Evolutionary conservation across 2,329 filamentous ascomycete species (phyloP), one percentile per base, ranked within the genome.

Genomic region (Bertia moriformis): DNA sequence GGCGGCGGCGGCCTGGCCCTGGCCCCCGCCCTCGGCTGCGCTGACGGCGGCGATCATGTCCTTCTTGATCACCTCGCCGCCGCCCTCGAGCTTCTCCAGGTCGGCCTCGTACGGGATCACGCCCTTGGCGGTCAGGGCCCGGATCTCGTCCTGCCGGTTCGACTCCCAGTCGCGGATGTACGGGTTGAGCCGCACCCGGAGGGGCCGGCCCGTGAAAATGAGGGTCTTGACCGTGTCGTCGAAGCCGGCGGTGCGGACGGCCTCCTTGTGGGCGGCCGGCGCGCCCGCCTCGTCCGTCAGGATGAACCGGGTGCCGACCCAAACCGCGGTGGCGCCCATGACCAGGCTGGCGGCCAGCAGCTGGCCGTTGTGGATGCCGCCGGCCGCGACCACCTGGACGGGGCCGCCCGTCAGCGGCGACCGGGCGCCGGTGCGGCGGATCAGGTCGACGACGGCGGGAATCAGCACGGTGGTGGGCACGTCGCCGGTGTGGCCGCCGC

Each of bases 81-180:
- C 61, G 44, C 58, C 60, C 55, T 69, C 62, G 52, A 93, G 62
- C 61, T 81, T 83, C 67, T 98, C 91, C 22, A 98, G 74, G 56
- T 98, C 91, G 51, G 85, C 72, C 69, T 96, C 91, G 46, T 93
- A 93, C 37, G 91, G 91, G 49, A 98, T 85, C 55, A 85, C 67
- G 51, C 91, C 91, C 75, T 93, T 85, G 54, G 73, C 56, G 10
- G 88, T 93, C 41, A 98, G 74, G 55, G 93, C 74, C 71, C 88
- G 91, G 62, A 98, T 94, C 70, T 98, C 91, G 29, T 73, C 66
- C 49, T 72, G 68, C 49, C 91, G 83, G 69, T 95, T 91, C 52
- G 81, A 79, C 66, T 98, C 89, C 91, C 91, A 98, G 70, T 94
- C 83, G 55, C 76, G 60, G 55, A 98, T 96, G 63, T 98, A 98